These are phyloP conservation scores for Tuber melanosporum DNA, from an alignment of 495 filamentous ascomycete species.

Conservation along the genomic window DNA sequence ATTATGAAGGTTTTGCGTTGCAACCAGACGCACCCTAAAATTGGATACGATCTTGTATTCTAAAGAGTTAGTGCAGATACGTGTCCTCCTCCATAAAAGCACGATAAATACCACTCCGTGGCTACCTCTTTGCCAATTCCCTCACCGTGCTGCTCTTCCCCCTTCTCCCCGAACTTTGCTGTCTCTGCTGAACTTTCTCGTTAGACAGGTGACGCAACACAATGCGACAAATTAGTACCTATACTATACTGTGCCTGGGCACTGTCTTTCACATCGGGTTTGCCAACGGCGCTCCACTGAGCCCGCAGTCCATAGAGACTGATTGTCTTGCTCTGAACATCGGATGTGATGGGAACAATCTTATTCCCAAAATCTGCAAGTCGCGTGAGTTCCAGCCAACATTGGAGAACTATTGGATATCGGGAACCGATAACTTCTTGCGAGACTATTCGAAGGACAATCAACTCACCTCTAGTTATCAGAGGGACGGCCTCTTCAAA, in stretches of 20 bases:
- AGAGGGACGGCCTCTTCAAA: constrained; percentile 18
- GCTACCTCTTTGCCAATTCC: not conserved
- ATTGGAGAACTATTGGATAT: constrained; percentile 27
- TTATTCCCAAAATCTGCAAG: constrained; percentile 22
- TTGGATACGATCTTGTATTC: not conserved
- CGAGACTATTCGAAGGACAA: constrained; percentile 16
- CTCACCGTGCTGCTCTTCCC: not conserved
- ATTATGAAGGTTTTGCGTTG: too few species aligned
- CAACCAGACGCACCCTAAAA: not conserved
- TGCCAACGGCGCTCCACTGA: not conserved
- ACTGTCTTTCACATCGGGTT: not conserved
- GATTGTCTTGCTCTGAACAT: not conserved
- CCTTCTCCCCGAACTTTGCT: not conserved
- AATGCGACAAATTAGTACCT: not conserved
- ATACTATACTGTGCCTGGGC: not conserved
- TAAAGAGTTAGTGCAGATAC: not conserved
- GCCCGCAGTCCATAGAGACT: not conserved
- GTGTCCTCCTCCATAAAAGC: not conserved
- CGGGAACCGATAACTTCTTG: constrained; percentile 30
- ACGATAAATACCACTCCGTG: not conserved
- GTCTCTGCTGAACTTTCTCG: not conserved
- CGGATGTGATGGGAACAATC: not conserved
- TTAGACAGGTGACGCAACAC: not conserved
- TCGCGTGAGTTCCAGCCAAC: constrained; percentile 37
- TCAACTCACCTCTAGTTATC: constrained; percentile 10